Percentiles rank a stretch among this genome's conserved stretches.
Evolutionary conservation across 2,329 filamentous ascomycete genomes (phyloP).

Genomic region (Diaporthe caulivora): DNA sequence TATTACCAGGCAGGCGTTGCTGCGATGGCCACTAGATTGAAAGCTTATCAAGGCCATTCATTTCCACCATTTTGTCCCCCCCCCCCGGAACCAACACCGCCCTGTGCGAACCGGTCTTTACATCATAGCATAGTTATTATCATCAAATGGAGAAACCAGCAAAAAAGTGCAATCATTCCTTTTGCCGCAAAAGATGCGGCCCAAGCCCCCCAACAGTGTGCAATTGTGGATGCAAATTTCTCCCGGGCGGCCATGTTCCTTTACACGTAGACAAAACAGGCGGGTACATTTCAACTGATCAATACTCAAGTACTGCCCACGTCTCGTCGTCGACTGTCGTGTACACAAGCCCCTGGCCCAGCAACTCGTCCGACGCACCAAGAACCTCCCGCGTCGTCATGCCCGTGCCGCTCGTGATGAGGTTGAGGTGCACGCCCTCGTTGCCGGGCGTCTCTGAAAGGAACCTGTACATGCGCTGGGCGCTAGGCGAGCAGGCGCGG

Average conservation of each 20-base stretch:
- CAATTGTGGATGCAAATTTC: constrained; percentile 26
- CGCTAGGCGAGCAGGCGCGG: constrained; percentile 64
- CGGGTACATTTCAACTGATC: constrained; percentile 21
- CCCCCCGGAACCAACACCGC: constrained; percentile 9
- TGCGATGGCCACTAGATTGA: constrained; percentile 27
- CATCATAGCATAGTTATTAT: constrained; percentile 38
- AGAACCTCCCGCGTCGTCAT: constrained; percentile 79
- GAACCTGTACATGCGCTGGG: constrained; percentile 78
- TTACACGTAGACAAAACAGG: constrained; percentile 20
- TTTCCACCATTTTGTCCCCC: constrained; percentile 14
- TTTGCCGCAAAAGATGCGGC: constrained; percentile 37
- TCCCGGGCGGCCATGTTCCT: background rate
- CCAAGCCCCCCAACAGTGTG: constrained; percentile 33
- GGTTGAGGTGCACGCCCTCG: constrained; percentile 86
- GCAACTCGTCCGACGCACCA: constrained; percentile 84
- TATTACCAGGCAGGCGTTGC: constrained; percentile 21
- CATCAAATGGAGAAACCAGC: constrained; percentile 31
- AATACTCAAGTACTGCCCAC: constrained; percentile 85
- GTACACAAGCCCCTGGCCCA: constrained; percentile 81
- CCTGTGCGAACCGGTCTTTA: constrained; percentile 36
- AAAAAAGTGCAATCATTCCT: constrained; percentile 33
- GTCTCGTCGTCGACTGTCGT: constrained; percentile 94
- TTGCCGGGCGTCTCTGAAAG: constrained; percentile 78
- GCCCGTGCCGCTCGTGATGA: constrained; percentile 75
- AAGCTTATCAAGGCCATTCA: background rate